Evolutionary conservation across 139 green algal species (phyloP).

Genomic region (Picochlorum costavermella): DNA sequence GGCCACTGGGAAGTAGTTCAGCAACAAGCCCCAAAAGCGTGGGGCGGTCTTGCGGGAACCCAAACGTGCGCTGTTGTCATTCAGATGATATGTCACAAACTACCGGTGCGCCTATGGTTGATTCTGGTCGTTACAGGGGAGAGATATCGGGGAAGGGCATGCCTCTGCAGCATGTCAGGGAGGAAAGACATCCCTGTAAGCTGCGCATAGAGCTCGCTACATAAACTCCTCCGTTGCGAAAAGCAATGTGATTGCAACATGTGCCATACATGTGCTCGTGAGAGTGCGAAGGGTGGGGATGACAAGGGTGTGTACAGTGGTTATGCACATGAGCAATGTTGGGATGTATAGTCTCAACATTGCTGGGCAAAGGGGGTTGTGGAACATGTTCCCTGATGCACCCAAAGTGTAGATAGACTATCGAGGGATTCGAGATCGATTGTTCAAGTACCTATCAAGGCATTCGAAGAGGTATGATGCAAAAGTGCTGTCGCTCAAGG

Average conservation of each 20-base stretch:
- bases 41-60: neutral
- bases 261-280: neutral
- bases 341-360: neutral
- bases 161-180: no score
- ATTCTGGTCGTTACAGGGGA: neutral
- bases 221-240: neutral
- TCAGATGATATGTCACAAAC: slow-evolving; percentile 2
- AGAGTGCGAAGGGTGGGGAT: neutral
- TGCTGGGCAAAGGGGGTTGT: no score
- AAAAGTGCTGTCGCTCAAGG: neutral
- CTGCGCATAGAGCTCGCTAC: neutral
- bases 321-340: slow-evolving; percentile 1
- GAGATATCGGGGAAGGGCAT: neutral
- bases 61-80: neutral
- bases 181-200: no score
- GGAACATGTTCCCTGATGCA: slow-evolving; percentile 5
- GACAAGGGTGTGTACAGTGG: neutral
- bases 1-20: neutral
- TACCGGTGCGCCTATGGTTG: neutral
- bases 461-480: neutral
- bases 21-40: neutral
- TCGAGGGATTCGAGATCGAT: neutral
- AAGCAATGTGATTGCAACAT: slow-evolving; percentile 1
- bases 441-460: neutral
- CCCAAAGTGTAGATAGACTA: neutral